Evolutionary conservation across 192 early-diverging fungal genomes (phyloP).

Genomic region (Entomortierella lignicola): DNA sequence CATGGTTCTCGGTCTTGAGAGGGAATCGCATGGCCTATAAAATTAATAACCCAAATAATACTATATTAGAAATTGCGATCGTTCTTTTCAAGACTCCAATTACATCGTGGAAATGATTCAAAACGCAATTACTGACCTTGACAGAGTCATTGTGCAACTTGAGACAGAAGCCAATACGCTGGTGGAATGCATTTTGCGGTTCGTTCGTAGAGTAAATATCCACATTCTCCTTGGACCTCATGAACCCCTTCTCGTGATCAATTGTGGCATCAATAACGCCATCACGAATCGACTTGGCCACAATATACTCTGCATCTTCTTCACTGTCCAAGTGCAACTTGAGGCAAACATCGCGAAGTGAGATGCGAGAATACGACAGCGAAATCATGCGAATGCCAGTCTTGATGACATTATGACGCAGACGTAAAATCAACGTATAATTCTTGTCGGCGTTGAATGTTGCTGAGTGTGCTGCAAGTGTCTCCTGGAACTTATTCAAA

Average conservation of each 20-base stretch:
- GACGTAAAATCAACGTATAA: slow-evolving; percentile 89
- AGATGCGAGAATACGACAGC: slow-evolving; percentile 95
- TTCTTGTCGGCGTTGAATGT: slow-evolving; percentile 91
- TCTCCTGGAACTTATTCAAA: slow-evolving; percentile 92
- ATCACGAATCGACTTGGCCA: slow-evolving; percentile 98
- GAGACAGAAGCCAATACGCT: slow-evolving; percentile 94
- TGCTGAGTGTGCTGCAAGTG: slow-evolving; percentile 75
- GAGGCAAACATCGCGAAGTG: slow-evolving; percentile 94
- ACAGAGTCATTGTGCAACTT: slow-evolving; percentile 97
- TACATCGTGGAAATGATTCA: too few species aligned
- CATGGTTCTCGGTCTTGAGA: slow-evolving; percentile 85
- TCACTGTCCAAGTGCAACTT: slow-evolving; percentile 98
- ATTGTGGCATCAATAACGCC: slow-evolving; percentile 98
- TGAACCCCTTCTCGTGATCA: slow-evolving; percentile 93
- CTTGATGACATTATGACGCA: slow-evolving; percentile 99
- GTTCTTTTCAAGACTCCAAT: too few species aligned
- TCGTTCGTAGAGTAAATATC: slow-evolving; percentile 98
- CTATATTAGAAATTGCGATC: too few species aligned
- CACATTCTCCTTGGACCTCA: slow-evolving; percentile 92
- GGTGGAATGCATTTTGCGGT: slow-evolving; percentile 95
- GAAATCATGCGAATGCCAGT: slow-evolving; percentile 98
- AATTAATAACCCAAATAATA: not conserved
- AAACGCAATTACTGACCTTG: slow-evolving; percentile 78
- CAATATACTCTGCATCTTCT: slow-evolving; percentile 99
- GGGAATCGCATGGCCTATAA: slow-evolving; percentile 94